Conservation (phyloP, 2,329 filamentous ascomycete species). For the Corinectria fuckeliana region DNA sequence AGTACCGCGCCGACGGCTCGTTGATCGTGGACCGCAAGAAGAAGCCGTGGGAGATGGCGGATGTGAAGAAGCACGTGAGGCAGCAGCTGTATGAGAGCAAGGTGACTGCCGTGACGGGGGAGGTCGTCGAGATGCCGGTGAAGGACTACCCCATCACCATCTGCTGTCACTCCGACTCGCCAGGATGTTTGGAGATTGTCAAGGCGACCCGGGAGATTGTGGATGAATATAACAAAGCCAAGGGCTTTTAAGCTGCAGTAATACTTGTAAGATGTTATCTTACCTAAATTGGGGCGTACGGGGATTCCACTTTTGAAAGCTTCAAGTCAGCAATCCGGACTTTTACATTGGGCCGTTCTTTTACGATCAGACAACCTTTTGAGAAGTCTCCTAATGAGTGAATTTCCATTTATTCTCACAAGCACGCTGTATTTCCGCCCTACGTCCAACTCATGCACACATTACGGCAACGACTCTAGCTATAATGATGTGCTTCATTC, state of each 20-base stretch:
- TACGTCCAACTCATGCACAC: too few relatives aligned
- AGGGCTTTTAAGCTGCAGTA: neutral
- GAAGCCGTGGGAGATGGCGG: constrained; percentile 50
- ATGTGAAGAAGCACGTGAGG: constrained; percentile 49
- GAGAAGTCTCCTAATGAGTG: too few relatives aligned
- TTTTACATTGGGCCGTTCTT: too few relatives aligned
- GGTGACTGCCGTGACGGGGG: constrained; percentile 50
- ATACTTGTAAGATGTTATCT: neutral
- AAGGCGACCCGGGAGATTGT: constrained; percentile 46
- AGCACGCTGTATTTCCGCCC: too few relatives aligned
- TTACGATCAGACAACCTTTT: too few relatives aligned
- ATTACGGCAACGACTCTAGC: too few relatives aligned
- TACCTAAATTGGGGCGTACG: too few relatives aligned
- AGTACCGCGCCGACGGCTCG: constrained; percentile 33
- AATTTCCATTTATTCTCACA: too few relatives aligned
- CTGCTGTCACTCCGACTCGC: constrained; percentile 56
- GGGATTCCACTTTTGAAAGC: neutral
- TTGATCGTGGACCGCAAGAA: constrained; percentile 57
- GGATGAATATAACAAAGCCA: constrained; percentile 47
- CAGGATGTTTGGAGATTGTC: constrained; percentile 52
- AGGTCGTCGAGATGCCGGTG: constrained; percentile 45
- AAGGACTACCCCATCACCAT: constrained; percentile 51
- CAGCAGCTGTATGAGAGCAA: constrained; percentile 49
- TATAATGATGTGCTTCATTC: too few relatives aligned
- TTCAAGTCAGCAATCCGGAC: neutral